Evolutionary conservation across 345 rosid genomes (phyloP), one percentile per base, ranked within the genome.

Genomic region (Erodium maritimum): DNA sequence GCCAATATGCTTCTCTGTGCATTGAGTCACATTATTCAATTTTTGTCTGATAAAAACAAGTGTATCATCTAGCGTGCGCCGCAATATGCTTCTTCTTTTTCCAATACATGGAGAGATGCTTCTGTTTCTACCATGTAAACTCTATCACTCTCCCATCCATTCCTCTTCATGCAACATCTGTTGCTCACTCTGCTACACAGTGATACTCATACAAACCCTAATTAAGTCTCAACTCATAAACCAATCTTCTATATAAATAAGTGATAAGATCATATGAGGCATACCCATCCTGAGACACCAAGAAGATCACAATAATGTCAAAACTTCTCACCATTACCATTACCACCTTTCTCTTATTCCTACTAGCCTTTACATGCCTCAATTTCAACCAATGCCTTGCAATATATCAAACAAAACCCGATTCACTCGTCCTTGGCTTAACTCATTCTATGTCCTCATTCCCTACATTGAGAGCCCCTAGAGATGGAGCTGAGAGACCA

Each of bases 371-470:
- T 16, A 23, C 61, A 3, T 56, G 61, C 2, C 57, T 64, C 50
- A 25, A 13, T n/a, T 34, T 68, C 61, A 66, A 23, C 18, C 75
- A 33, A 60, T 65, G 65, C 75, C 64, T 71, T 57, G 87, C 79
- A 62, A 69, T 57, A 51, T 64, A 57, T 21, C 61, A 52, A 60
- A 77, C 19, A 66, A 77, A 56, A 64, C 77, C 71, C 64, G 67
- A 42, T 12, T 67, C 72, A 20, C 72, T 80, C 20, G 74, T 88
- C 56, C 77, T 88, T 51, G 80, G 78, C 65, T 73, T 88, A 4
- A 76, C 66, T 52, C 75, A 65, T 63, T 75, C 64, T 53, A 63
- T n/a, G n/a, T n/a, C n/a, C n/a, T n/a, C n/a, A n/a, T n/a, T n/a
- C n/a, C n/a, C n/a, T n/a, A n/a, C n/a, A n/a, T n/a, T n/a, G n/a